Percentiles rank a stretch among this genome's conserved stretches.
Evolutionary conservation across 78 protist species (phyloP).

Genomic region (Dictyostelium capitatum): DNA sequence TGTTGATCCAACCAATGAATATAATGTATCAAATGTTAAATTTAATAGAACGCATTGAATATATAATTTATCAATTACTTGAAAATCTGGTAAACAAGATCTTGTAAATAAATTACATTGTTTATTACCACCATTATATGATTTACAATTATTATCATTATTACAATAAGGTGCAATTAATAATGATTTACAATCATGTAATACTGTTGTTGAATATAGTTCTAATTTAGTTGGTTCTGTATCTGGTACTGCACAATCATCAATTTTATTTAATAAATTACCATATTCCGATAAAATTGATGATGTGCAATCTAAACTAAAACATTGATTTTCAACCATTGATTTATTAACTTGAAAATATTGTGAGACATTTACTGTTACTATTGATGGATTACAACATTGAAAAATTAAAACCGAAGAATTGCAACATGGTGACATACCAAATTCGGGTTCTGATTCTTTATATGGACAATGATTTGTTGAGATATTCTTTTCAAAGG

Average conservation of each 20-base stretch:
- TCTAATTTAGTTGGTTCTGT: not conserved
- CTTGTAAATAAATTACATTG: not conserved
- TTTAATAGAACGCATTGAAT: not conserved
- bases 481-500: not conserved
- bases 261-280: not conserved
- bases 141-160: not conserved
- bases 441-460: too few relatives aligned
- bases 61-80: not conserved
- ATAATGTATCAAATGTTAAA: not conserved
- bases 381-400: too few relatives aligned
- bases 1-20: not conserved
- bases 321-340: not conserved
- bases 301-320: not conserved
- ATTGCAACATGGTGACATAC: slow-evolving; percentile 15
- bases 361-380: too few relatives aligned
- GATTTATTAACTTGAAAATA: too few relatives aligned
- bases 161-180: not conserved
- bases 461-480: not conserved
- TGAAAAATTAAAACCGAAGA: not conserved
- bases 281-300: not conserved
- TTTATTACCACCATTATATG: not conserved
- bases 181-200: not conserved
- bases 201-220: not conserved
- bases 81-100: not conserved
- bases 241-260: not conserved